Percentiles rank a stretch among this genome's conserved stretches.
Conservation (phyloP, 352 stramenopile genomes). For the Pythium pyrilobum region DNA sequence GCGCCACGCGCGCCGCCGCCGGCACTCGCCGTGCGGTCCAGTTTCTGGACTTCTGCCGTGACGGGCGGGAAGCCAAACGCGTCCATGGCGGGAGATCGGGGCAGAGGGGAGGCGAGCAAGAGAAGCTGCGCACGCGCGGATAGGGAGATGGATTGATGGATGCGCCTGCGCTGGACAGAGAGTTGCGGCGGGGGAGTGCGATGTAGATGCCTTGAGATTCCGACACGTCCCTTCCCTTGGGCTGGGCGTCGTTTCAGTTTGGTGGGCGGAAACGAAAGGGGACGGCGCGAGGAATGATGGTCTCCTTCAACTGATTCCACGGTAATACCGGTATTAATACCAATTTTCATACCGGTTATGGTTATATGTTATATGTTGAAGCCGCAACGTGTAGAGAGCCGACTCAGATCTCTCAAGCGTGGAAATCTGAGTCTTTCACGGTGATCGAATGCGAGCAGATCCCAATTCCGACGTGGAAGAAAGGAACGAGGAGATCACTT, state of each 20-base stretch:
- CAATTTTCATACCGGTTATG: no score
- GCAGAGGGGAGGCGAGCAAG: background rate
- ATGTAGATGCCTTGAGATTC: background rate
- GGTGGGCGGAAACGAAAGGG: background rate
- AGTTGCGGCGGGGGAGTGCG: background rate
- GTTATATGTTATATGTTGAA: no score
- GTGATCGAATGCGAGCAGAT: slow-evolving; percentile 1
- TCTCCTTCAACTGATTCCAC: slow-evolving; percentile 14
- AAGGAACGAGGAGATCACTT: background rate
- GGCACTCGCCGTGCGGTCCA: background rate
- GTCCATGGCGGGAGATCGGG: slow-evolving; percentile 10
- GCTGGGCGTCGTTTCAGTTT: slow-evolving; percentile 20
- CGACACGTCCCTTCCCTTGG: slow-evolving; percentile 1
- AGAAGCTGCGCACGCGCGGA: background rate
- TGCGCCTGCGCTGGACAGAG: background rate
- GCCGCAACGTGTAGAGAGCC: no score
- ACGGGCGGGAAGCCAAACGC: slow-evolving; percentile 16
- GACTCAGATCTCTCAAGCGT: no score
- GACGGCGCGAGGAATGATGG: slow-evolving; percentile 16
- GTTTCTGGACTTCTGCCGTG: slow-evolving; percentile 18
- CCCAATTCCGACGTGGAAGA: slow-evolving; percentile 8
- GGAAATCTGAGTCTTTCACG: no score
- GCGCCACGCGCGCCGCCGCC: background rate
- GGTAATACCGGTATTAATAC: slow-evolving; percentile 3
- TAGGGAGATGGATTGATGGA: background rate